These are phyloP conservation scores for Thalassiosira oceanica DNA, from an alignment of 352 stramenopile species.

Conservation along the genomic window DNA sequence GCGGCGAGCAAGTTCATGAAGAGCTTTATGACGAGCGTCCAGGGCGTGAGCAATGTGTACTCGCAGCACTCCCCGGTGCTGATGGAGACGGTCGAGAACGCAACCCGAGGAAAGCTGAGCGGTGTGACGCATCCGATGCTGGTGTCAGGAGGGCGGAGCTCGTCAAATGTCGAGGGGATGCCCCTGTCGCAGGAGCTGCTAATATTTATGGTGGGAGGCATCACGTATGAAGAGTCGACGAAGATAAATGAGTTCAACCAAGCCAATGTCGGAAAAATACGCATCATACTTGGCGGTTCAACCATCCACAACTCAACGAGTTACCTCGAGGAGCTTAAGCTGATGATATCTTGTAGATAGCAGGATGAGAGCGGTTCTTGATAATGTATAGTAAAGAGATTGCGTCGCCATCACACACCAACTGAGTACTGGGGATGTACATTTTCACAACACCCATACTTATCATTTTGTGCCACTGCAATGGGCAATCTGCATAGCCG, in stretches of 20 bases:
- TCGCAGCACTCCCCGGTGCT: constrained; percentile 96
- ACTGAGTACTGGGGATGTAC: too few species aligned
- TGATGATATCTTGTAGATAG: too few species aligned
- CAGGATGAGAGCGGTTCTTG: too few species aligned
- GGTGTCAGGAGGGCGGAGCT: constrained; percentile 34
- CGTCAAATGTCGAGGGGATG: constrained; percentile 36
- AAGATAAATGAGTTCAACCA: constrained; percentile 96
- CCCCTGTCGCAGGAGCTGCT: constrained; percentile 87
- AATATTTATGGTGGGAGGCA: constrained; percentile 97
- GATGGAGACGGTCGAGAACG: constrained; percentile 87
- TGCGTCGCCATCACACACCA: too few species aligned
- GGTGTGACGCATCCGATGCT: constrained; percentile 74
- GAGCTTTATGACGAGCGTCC: constrained; percentile 88
- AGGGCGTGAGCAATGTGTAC: constrained; percentile 97
- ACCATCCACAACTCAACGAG: constrained; percentile 96
- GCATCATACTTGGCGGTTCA: constrained; percentile 92
- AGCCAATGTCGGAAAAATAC: constrained; percentile 80
- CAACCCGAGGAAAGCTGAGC: constrained; percentile 83
- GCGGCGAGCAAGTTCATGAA: constrained; percentile 82
- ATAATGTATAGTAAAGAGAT: too few species aligned
- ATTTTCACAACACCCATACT: too few species aligned
- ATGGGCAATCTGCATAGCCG: too few species aligned
- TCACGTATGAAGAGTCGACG: constrained; percentile 98
- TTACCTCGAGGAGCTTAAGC: constrained; percentile 92
- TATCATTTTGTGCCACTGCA: too few species aligned